phyloP scores from a whole-genome alignment of 306 rosid genomes.

The Cucurbita ficifolia region DNA sequence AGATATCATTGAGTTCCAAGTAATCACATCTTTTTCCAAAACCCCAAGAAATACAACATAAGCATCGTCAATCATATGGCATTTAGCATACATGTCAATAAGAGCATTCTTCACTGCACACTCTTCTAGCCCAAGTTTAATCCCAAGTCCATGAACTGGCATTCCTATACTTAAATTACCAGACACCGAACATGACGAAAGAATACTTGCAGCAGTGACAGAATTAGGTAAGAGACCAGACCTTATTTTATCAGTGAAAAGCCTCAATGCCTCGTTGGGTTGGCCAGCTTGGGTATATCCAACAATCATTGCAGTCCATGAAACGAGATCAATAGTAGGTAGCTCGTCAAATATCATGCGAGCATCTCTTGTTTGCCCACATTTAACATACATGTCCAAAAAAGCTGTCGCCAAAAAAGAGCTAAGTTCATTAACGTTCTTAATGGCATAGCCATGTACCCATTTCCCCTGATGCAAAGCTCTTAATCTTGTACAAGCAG shows the following conservation, averaged over 20 bases:
- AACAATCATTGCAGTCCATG: conserved; percentile 76
- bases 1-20: conserved; percentile 68
- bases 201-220: conserved; percentile 43
- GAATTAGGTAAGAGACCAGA: conserved; percentile 32
- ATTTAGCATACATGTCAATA: conserved; percentile 58
- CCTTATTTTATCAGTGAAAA: conserved; percentile 28
- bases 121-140: conserved; percentile 37
- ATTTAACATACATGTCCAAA: conserved; percentile 59
- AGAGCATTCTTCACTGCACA: conserved; percentile 41
- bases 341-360: conserved; percentile 36
- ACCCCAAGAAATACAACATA: conserved; percentile 33
- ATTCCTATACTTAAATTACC: conserved; percentile 28
- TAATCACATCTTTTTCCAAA: conserved; percentile 28
- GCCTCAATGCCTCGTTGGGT: conserved; percentile 31
- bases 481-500: conserved; percentile 38
- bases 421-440: conserved; percentile 19
- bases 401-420: conserved; percentile 33
- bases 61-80: conserved; percentile 26
- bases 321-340: conserved; percentile 31
- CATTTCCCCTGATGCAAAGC: conserved; percentile 64
- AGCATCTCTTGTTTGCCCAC: conserved; percentile 48
- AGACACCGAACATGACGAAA: conserved; percentile 56
- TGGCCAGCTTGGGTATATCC: conserved; percentile 53
- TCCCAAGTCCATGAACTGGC: conserved; percentile 35
- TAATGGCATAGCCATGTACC: conserved; percentile 30